Percentiles rank a stretch among this genome's conserved stretches.
Evolutionary conservation across 495 filamentous ascomycete species (phyloP).

Genomic region (Monascus purpureus): DNA sequence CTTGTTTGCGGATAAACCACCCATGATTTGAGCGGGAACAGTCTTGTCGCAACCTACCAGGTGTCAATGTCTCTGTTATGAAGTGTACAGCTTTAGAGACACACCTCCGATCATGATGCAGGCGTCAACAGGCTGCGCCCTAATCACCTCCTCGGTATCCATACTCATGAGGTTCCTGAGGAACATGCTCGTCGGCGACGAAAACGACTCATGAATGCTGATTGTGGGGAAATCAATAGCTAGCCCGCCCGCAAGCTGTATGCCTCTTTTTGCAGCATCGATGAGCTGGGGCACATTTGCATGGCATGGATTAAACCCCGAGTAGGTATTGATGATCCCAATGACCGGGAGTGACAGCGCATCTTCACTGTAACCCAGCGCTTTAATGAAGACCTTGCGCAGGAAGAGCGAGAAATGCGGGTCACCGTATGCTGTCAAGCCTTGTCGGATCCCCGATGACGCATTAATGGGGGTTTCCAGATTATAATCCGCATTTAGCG

Average conservation of each 20-base stretch:
- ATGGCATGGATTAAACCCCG: constrained; percentile 55
- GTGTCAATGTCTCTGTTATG: too few relatives aligned
- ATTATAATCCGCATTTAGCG: too few relatives aligned
- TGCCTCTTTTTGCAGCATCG: constrained; percentile 48
- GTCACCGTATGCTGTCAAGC: constrained; percentile 53
- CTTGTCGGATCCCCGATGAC: constrained; percentile 39
- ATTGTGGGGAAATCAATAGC: constrained; percentile 57
- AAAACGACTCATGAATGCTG: constrained; percentile 48
- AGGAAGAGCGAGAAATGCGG: constrained; percentile 57
- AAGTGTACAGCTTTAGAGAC: too few relatives aligned
- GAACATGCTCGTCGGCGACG: constrained; percentile 54
- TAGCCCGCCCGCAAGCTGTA: constrained; percentile 45
- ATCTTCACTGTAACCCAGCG: constrained; percentile 52
- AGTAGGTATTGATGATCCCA: constrained; percentile 53
- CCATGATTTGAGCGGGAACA: constrained; percentile 54
- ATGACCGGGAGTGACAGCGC: constrained; percentile 50
- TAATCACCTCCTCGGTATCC: constrained; percentile 61
- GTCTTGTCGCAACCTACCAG: constrained; percentile 59
- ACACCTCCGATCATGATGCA: constrained; percentile 51
- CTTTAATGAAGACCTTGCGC: constrained; percentile 58
- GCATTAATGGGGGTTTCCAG: constrained; percentile 32
- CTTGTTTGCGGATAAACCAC: constrained; percentile 56
- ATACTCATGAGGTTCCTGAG: constrained; percentile 56
- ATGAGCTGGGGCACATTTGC: constrained; percentile 53
- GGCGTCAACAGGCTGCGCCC: constrained; percentile 48